A percentile compares a stretch with the other conserved stretches of the same genome.
Conservation (phyloP, 2,329 filamentous ascomycete genomes). For the Talaromyces sp. region DNA sequence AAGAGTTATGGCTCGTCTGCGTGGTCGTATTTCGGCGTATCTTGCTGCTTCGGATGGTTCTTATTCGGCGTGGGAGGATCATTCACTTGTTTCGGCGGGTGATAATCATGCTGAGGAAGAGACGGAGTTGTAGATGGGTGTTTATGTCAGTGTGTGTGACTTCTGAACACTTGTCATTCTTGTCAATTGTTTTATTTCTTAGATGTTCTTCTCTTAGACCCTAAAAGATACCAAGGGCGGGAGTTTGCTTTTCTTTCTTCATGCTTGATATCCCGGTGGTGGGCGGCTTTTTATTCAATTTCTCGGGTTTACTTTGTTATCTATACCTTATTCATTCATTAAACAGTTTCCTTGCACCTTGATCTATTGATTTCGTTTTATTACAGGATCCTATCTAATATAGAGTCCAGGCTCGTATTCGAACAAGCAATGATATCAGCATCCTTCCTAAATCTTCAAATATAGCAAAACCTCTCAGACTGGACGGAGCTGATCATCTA, state of each 20-base stretch:
- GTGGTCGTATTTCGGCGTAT: slow-evolving; percentile 39
- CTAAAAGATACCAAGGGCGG: too few relatives aligned
- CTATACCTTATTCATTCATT: too few relatives aligned
- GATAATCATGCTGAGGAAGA: slow-evolving; percentile 48
- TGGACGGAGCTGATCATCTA: too few relatives aligned
- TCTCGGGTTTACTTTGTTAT: too few relatives aligned
- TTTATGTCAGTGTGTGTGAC: too few relatives aligned
- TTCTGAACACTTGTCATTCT: not conserved
- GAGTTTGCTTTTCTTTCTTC: not conserved
- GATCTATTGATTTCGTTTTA: too few relatives aligned
- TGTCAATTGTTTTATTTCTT: not conserved
- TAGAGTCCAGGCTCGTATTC: too few relatives aligned
- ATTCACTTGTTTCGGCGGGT: slow-evolving; percentile 47
- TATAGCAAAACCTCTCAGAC: too few relatives aligned
- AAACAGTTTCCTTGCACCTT: too few relatives aligned
- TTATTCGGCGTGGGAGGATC: slow-evolving; percentile 46
- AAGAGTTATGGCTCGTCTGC: slow-evolving; percentile 21
- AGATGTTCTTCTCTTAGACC: not conserved
- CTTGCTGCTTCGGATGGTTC: slow-evolving; percentile 45
- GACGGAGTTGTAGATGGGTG: slow-evolving; percentile 48
- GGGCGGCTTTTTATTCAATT: not conserved
- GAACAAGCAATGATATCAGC: too few relatives aligned
- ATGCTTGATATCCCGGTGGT: not conserved
- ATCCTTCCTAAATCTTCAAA: too few relatives aligned
- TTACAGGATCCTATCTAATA: too few relatives aligned